Percentiles rank a stretch among this genome's conserved stretches.
phyloP scores from a whole-genome alignment of 2,329 filamentous ascomycete genomes.

The Penicillium frequentans region DNA sequence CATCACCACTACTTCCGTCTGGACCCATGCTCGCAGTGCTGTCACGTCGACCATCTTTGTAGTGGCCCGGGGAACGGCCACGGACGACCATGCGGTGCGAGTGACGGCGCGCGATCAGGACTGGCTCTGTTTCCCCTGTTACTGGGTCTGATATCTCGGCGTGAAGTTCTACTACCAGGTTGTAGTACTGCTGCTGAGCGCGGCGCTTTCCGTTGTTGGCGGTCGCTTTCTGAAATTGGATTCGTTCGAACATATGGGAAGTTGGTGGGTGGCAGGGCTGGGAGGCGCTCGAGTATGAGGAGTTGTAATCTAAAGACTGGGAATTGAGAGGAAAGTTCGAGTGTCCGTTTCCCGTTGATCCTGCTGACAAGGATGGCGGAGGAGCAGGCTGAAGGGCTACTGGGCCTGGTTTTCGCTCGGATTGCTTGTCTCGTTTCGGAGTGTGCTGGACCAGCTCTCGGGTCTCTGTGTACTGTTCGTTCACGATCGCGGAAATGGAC shows the following conservation, averaged over 20 bases:
- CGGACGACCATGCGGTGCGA: slow-evolving; percentile 86
- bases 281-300: slow-evolving; percentile 29
- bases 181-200: slow-evolving; percentile 89
- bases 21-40: slow-evolving; percentile 72
- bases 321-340: slow-evolving; percentile 24
- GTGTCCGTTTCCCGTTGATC: slow-evolving; percentile 22
- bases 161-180: slow-evolving; percentile 82
- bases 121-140: slow-evolving; percentile 55
- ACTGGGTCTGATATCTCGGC: slow-evolving; percentile 59
- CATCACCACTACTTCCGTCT: slow-evolving; percentile 55
- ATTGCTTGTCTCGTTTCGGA: slow-evolving; percentile 86
- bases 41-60: slow-evolving; percentile 68
- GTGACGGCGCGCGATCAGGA: slow-evolving; percentile 70
- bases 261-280: slow-evolving; percentile 40
- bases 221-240: slow-evolving; percentile 92
- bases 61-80: slow-evolving; percentile 78
- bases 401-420: slow-evolving; percentile 70
- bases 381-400: slow-evolving; percentile 67
- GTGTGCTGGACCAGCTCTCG: slow-evolving; percentile 90
- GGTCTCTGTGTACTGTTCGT: slow-evolving; percentile 70
- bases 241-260: slow-evolving; percentile 75
- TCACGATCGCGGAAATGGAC: slow-evolving; percentile 79
- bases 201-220: slow-evolving; percentile 91
- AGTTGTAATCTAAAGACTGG: slow-evolving; percentile 34
- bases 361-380: slow-evolving; percentile 46